These are phyloP conservation scores for Saksenaea vasiformis DNA, from an alignment of 371 early-diverging fungal genomes.

Conservation along the genomic window DNA sequence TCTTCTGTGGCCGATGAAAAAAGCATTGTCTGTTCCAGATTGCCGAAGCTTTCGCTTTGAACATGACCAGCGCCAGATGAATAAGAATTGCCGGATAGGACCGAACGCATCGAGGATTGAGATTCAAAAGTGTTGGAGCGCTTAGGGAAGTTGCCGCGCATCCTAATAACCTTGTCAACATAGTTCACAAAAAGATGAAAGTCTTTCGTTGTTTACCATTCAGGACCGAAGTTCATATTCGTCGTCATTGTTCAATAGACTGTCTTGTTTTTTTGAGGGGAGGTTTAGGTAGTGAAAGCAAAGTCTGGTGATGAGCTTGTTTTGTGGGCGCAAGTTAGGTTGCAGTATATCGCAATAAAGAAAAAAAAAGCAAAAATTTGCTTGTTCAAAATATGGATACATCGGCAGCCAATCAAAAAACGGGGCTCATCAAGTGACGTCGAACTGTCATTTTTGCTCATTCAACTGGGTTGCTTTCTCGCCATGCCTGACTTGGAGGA, in stretches of 20 bases:
- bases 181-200: neutral
- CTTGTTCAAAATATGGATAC: slow-evolving; percentile 2
- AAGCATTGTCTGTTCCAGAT: slow-evolving; percentile 13
- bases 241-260: slow-evolving; percentile 53
- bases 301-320: neutral
- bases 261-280: slow-evolving; percentile 3
- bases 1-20: slow-evolving; percentile 9
- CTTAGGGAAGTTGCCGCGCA: slow-evolving; percentile 47
- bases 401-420: neutral
- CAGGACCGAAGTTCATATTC: slow-evolving; percentile 87
- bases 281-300: slow-evolving; percentile 1
- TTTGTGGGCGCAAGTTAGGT: slow-evolving; percentile 5
- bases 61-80: slow-evolving; percentile 10
- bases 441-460: neutral
- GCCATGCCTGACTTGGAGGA: neutral
- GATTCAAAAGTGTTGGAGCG: slow-evolving; percentile 28
- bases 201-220: slow-evolving; percentile 58
- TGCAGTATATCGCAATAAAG: slow-evolving; percentile 13
- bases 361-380: slow-evolving; percentile 11
- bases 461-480: too few species aligned
- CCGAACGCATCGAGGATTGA: slow-evolving; percentile 15
- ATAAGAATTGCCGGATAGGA: slow-evolving; percentile 1
- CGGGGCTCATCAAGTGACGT: neutral
- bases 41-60: slow-evolving; percentile 6
- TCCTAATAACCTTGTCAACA: slow-evolving; percentile 28